Evolutionary conservation across 1,139 yeast species (phyloP), one percentile per base, ranked within the genome.

Genomic region (Suhomyces atakaporum): DNA sequence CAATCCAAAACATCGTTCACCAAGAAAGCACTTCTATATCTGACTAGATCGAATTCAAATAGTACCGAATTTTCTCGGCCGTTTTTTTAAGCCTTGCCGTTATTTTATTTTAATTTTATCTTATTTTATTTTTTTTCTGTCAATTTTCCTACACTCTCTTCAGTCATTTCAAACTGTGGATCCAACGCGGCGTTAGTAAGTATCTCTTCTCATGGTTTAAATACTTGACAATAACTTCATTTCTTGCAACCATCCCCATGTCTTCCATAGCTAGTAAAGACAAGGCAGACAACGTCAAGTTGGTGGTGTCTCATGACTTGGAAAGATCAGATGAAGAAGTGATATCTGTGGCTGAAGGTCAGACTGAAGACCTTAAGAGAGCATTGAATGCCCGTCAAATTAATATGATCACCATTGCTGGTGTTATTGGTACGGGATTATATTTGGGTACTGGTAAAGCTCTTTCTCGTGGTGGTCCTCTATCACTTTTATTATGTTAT

Each of bases 351-450:
- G 27, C 32, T n/a, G 44, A 37, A 15, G 43, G 38, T 9, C 36
- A 31, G 13, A 34, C 35, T 12, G 73, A 66, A 39, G 51, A 62
- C 38, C 61, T 68, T 30, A 60, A 62, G 32, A 54, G 84, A 49
- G 60, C 73, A 19, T 58, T 77, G 43, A 56, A 69, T n/a, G 69
- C 76, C 1, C 61, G 84, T 31, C 79, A 76, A 42, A 66, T 79
- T 35, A 75, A 74, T 43, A 76, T 79, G 84, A 77, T 80, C 56
- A 75, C 84, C 25, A 66, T 80, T 39, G 85, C 83, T 3, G 86
- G 86, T 7, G 75, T 77, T 38, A 78, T 80, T 35, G 87, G 88
- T 11, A 78, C 88, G 3, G 92, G 92, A 38, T 61, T 84, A 35
- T 72, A 79, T 43, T 63, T 82, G 33, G 84, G 86, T 22, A 73